These are phyloP conservation scores for Botryotinia calthae DNA, from an alignment of 2,329 filamentous ascomycete genomes.

Conservation along the genomic window DNA sequence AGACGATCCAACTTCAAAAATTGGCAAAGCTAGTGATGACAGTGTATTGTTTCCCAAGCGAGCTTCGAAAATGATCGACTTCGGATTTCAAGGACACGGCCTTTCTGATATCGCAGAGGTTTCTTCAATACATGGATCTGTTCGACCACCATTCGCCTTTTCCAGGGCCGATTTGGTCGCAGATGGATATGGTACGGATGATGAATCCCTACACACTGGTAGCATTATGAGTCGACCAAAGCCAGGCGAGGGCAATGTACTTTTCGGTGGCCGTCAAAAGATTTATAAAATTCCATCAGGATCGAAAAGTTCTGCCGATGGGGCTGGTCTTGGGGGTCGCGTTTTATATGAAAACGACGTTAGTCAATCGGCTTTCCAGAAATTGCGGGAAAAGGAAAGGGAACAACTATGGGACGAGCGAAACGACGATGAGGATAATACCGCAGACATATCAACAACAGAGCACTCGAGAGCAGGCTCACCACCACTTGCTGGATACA, in stretches of 20 bases:
- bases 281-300: constrained; percentile 76
- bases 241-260: constrained; percentile 82
- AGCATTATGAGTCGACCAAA: constrained; percentile 84
- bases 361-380: constrained; percentile 78
- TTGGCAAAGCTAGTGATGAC: constrained; percentile 93
- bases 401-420: constrained; percentile 41
- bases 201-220: constrained; percentile 56
- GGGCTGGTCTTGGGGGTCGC: constrained; percentile 58
- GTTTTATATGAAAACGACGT: constrained; percentile 86
- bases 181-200: constrained; percentile 61
- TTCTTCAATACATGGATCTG: constrained; percentile 68
- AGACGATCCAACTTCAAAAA: constrained; percentile 82
- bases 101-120: constrained; percentile 89
- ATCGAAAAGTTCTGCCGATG: constrained; percentile 43
- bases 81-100: constrained; percentile 47
- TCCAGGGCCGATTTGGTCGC: constrained; percentile 65
- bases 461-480: constrained; percentile 51
- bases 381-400: constrained; percentile 53
- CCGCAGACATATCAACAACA: constrained; percentile 24
- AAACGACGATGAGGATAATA: constrained; percentile 35
- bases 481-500: constrained; percentile 60
- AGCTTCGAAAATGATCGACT: constrained; percentile 73
- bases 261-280: constrained; percentile 95
- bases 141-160: constrained; percentile 58
- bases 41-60: constrained; percentile 84